phyloP scores from a whole-genome alignment of 2,329 filamentous ascomycete genomes.

The Fusarium sp. region DNA sequence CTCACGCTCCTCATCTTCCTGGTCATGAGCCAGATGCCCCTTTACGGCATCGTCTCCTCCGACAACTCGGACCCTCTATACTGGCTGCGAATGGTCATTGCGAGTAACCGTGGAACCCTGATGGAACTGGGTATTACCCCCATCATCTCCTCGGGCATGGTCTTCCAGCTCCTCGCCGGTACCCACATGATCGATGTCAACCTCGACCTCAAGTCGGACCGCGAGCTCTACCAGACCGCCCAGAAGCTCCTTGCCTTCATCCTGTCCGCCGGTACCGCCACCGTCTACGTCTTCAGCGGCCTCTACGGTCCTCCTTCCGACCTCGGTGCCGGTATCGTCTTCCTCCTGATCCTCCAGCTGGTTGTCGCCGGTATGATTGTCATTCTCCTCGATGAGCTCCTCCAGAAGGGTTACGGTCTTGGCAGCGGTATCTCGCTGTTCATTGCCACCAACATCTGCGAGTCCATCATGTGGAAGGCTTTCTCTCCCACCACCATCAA shows the following conservation, averaged over 20 bases:
- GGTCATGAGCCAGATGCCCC: conserved; percentile 99
- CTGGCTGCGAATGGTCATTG: conserved; percentile 99
- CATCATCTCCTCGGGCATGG: conserved; percentile 99
- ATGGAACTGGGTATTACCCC: conserved; percentile 98
- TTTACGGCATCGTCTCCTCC: conserved; percentile 99
- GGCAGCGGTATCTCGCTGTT: conserved; percentile 99
- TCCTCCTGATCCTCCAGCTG: conserved; percentile 97
- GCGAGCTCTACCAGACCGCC: conserved; percentile 99
- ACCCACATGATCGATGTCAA: conserved; percentile 99
- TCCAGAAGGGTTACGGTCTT: conserved; percentile 99
- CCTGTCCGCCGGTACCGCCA: conserved; percentile 95
- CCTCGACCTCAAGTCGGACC: conserved; percentile 99
- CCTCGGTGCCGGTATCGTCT: conserved; percentile 97
- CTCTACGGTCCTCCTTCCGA: conserved; percentile 97
- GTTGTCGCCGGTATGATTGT: conserved; percentile 98
- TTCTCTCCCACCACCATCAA: conserved; percentile 99
- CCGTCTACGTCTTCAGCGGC: conserved; percentile 97
- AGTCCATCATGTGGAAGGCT: conserved; percentile 99
- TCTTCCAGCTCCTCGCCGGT: conserved; percentile 99
- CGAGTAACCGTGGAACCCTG: conserved; percentile 95
- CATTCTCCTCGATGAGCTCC: conserved; percentile 97
- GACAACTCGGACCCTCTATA: conserved; percentile 98
- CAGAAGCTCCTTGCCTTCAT: conserved; percentile 99
- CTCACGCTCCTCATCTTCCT: conserved; percentile 98
- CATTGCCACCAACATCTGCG: conserved; percentile 99